A percentile compares a stretch with the other conserved stretches of the same genome.
Conservation (phyloP, 2,329 filamentous ascomycete species). For the Pseudogymnoascus sp. region DNA sequence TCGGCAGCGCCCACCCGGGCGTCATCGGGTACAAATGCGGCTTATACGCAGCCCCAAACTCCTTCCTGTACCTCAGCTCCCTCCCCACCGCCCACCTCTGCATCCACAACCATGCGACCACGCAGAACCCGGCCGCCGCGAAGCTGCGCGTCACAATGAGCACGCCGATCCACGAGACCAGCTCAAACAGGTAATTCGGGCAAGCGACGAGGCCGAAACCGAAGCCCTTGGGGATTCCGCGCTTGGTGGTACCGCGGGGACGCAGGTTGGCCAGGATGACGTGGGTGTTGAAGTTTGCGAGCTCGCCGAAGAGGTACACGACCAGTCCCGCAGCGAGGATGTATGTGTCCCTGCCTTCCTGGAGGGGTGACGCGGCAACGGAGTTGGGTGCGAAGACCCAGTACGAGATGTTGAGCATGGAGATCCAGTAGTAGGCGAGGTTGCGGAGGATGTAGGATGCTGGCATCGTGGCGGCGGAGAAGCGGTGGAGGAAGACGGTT, state of each 20-base stretch:
- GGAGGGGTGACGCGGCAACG: conserved; percentile 46
- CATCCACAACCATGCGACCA: conserved; percentile 71
- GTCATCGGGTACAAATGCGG: conserved; percentile 9
- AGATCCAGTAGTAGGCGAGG: conserved; percentile 89
- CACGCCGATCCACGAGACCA: conserved; percentile 76
- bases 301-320: conserved; percentile 68
- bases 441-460: conserved; percentile 87
- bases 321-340: conserved; percentile 45
- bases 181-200: conserved; percentile 94
- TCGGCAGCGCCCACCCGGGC: neutral
- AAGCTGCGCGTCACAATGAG: conserved; percentile 71
- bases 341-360: conserved; percentile 43
- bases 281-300: conserved; percentile 74
- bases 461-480: conserved; percentile 92
- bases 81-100: conserved; percentile 81
- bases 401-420: conserved; percentile 71
- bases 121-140: conserved; percentile 67
- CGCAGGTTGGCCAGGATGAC: conserved; percentile 69
- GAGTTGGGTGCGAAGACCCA: conserved; percentile 75
- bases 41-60: conserved; percentile 91
- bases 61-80: conserved; percentile 79
- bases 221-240: conserved; percentile 78
- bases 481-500: conserved; percentile 89
- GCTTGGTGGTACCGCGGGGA: conserved; percentile 68
- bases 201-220: conserved; percentile 84